Evolutionary conservation across 805 yeast genomes (phyloP).

Genomic region (Phaffomyces antillensis): DNA sequence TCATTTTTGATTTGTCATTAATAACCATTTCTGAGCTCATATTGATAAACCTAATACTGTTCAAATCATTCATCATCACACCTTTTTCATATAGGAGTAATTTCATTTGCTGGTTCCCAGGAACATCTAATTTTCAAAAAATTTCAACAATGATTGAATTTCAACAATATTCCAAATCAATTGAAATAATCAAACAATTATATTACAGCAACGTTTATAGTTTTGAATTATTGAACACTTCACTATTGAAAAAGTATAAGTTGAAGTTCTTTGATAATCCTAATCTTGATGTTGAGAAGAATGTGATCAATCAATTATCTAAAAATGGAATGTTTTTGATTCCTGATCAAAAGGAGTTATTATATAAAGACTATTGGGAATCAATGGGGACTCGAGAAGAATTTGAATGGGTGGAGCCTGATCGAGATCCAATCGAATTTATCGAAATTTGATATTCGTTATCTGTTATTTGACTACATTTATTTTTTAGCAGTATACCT

Average conservation of each 20-base stretch:
- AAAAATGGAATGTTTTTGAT: conserved; percentile 1
- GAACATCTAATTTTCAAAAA: conserved; percentile 3
- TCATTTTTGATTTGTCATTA: background rate
- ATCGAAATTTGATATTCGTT: background rate
- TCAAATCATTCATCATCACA: conserved; percentile 1
- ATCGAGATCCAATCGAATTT: conserved; percentile 9
- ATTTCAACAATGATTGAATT: background rate
- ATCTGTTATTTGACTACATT: too few relatives aligned
- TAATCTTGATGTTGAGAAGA: background rate
- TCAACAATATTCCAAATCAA: conserved; percentile 1
- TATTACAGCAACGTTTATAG: conserved; percentile 6
- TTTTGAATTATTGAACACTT: conserved; percentile 1
- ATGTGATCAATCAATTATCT: background rate
- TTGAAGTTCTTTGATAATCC: background rate
- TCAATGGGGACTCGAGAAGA: conserved; percentile 1
- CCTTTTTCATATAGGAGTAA: background rate
- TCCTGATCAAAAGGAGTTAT: background rate
- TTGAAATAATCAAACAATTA: conserved; percentile 3
- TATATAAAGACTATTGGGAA: conserved; percentile 9
- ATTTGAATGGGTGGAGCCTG: conserved; percentile 12
- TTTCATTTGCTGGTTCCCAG: background rate
- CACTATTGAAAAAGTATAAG: background rate
- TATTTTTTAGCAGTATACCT: too few relatives aligned
- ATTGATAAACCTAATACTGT: background rate
- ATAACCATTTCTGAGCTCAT: conserved; percentile 1